Percentiles rank a stretch among this genome's conserved stretches.
Evolutionary conservation across 768 basidiomycete genomes (phyloP).

Genomic region (Butyriboletus loyo): DNA sequence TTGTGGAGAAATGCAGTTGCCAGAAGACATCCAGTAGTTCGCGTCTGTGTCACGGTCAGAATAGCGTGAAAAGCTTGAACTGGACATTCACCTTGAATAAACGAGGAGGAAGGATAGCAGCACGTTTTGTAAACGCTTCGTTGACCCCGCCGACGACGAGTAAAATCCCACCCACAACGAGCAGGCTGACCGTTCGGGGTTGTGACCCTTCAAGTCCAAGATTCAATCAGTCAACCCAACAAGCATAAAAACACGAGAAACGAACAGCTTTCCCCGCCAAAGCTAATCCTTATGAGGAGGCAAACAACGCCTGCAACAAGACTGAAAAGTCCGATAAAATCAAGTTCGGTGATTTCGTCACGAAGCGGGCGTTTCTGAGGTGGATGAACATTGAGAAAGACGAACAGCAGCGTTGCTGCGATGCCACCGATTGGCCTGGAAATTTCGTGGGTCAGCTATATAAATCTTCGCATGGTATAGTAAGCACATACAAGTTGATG

Average conservation of each 20-base stretch:
- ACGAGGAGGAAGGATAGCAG: conserved; percentile 71
- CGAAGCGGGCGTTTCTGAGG: conserved; percentile 54
- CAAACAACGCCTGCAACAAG: conserved; percentile 63
- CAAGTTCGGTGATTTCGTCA: conserved; percentile 61
- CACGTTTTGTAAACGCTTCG: conserved; percentile 58
- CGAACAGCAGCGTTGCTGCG: conserved; percentile 57
- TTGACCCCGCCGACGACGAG: conserved; percentile 52
- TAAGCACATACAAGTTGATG: conserved; percentile 57
- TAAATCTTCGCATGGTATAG: too few relatives aligned
- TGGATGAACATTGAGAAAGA: conserved; percentile 77
- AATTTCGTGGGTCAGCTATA: too few relatives aligned
- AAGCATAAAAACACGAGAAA: neutral
- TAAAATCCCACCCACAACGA: conserved; percentile 53
- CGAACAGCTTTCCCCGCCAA: conserved; percentile 63
- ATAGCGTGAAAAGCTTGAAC: neutral
- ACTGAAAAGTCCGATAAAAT: conserved; percentile 64
- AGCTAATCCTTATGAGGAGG: conserved; percentile 70
- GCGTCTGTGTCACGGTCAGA: conserved; percentile 41
- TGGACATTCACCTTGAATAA: conserved; percentile 55
- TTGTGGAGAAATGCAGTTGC: conserved; percentile 60
- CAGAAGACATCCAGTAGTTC: conserved; percentile 64
- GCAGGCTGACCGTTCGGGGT: conserved; percentile 52
- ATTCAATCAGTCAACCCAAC: neutral
- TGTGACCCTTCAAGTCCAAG: conserved; percentile 42
- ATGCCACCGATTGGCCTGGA: conserved; percentile 71